phyloP scores from a whole-genome alignment of 2,329 filamentous ascomycete genomes.

The Fusarium tjaetaba region DNA sequence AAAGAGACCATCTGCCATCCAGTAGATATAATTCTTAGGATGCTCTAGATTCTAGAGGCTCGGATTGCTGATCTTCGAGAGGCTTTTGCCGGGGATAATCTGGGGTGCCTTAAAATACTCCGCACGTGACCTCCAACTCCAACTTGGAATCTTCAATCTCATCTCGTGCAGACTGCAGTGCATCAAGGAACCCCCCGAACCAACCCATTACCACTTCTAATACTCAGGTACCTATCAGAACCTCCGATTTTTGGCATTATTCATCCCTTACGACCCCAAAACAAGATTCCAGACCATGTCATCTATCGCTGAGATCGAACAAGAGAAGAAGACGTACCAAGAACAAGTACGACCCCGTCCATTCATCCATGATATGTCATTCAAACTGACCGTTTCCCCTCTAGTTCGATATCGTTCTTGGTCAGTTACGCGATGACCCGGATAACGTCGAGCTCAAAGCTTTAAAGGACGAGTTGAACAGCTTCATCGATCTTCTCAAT shows the following conservation, averaged over 20 bases:
- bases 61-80: neutral
- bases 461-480: conserved; percentile 83
- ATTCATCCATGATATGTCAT: neutral
- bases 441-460: conserved; percentile 80
- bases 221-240: neutral
- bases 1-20: neutral
- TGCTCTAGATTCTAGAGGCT: neutral
- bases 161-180: neutral
- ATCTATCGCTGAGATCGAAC: conserved; percentile 55
- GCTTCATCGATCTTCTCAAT: conserved; percentile 82
- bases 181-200: conserved; percentile 3
- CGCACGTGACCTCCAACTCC: conserved; percentile 30
- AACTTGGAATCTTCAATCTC: conserved; percentile 14
- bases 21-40: neutral
- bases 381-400: conserved; percentile 28
- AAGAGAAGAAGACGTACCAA: conserved; percentile 64
- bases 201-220: conserved; percentile 4
- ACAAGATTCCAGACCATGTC: conserved; percentile 39
- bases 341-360: conserved; percentile 59
- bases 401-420: conserved; percentile 80
- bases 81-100: conserved; percentile 5
- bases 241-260: neutral
- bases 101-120: neutral
- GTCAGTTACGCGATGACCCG: conserved; percentile 81
- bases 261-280: neutral